Evolutionary conservation across 2,329 filamentous ascomycete genomes (phyloP).

Genomic region (Fusarium sp.): DNA sequence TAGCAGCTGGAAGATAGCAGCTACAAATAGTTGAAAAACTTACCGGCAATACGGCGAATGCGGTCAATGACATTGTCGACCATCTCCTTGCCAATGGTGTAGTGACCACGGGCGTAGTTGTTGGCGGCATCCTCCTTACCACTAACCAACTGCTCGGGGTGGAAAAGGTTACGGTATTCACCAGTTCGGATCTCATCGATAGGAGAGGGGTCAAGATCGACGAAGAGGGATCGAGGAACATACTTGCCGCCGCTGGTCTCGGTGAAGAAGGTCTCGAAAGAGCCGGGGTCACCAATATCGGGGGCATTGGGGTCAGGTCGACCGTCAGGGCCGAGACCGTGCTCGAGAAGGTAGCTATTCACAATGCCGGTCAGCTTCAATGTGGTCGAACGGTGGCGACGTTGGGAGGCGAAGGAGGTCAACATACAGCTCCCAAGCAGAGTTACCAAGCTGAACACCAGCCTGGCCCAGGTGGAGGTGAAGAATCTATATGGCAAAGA

Average conservation of each 20-base stretch:
- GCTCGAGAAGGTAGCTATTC: conserved; percentile 77
- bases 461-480: conserved; percentile 76
- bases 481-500: conserved; percentile 63
- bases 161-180: conserved; percentile 75
- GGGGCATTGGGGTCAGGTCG: conserved; percentile 71
- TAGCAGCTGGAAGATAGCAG: conserved; percentile 27
- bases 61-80: conserved; percentile 77
- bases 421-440: conserved; percentile 80
- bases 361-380: conserved; percentile 43
- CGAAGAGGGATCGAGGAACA: conserved; percentile 78
- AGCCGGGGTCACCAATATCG: conserved; percentile 71
- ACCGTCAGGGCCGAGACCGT: conserved; percentile 75
- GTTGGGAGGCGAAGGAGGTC: conserved; percentile 42
- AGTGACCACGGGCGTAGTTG: conserved; percentile 82
- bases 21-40: conserved; percentile 46
- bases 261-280: conserved; percentile 80
- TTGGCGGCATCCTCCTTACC: conserved; percentile 83
- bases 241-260: conserved; percentile 79
- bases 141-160: conserved; percentile 78
- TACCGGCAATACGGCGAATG: conserved; percentile 76
- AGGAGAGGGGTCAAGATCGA: conserved; percentile 78
- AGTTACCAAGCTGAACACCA: conserved; percentile 80
- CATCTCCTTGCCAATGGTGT: conserved; percentile 83
- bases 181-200: conserved; percentile 81
- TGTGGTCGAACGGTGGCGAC: conserved; percentile 4